Conservation (phyloP, 2,329 filamentous ascomycete species). For the Eutypella sp. region DNA sequence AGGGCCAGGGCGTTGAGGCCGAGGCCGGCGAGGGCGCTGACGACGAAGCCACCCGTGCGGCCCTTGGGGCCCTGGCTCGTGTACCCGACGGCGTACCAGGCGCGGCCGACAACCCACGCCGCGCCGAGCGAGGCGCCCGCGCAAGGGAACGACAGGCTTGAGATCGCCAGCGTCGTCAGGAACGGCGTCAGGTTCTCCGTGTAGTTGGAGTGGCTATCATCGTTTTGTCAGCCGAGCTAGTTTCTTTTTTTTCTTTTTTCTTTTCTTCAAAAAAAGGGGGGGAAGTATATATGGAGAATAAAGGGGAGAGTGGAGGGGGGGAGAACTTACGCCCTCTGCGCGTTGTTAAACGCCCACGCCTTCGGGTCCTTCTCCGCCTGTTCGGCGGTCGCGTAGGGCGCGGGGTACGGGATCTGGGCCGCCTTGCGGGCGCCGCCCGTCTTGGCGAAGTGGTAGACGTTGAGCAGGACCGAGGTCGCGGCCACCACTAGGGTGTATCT, state of each 20-base stretch:
- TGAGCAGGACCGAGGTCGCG: slow-evolving; percentile 53
- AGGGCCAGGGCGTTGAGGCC: slow-evolving; percentile 38
- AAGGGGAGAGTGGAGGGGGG: slow-evolving; percentile 15
- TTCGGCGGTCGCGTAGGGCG: slow-evolving; percentile 50
- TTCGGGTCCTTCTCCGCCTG: slow-evolving; percentile 49
- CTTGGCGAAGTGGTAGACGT: slow-evolving; percentile 45
- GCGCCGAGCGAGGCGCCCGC: slow-evolving; percentile 44
- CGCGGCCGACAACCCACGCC: slow-evolving; percentile 47
- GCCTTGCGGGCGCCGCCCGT: slow-evolving; percentile 46
- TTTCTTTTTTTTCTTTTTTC: too few relatives aligned
- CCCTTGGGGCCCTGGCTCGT: slow-evolving; percentile 41
- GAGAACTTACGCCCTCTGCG: slow-evolving; percentile 14
- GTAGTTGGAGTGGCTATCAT: slow-evolving; percentile 50
- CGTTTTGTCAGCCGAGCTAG: neutral
- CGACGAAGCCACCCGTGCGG: slow-evolving; percentile 33
- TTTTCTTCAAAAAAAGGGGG: too few relatives aligned
- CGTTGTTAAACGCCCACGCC: slow-evolving; percentile 58
- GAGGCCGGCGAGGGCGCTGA: slow-evolving; percentile 30
- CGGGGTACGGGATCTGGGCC: slow-evolving; percentile 52
- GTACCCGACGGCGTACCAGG: slow-evolving; percentile 54
- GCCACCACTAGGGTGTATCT: slow-evolving; percentile 60
- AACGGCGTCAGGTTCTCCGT: slow-evolving; percentile 55
- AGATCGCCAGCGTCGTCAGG: slow-evolving; percentile 48
- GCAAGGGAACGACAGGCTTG: slow-evolving; percentile 51
- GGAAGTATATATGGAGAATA: too few relatives aligned